Base-by-base conservation (phyloP, 2,329 filamentous ascomycete species). In the Cercospora sojina region DNA sequence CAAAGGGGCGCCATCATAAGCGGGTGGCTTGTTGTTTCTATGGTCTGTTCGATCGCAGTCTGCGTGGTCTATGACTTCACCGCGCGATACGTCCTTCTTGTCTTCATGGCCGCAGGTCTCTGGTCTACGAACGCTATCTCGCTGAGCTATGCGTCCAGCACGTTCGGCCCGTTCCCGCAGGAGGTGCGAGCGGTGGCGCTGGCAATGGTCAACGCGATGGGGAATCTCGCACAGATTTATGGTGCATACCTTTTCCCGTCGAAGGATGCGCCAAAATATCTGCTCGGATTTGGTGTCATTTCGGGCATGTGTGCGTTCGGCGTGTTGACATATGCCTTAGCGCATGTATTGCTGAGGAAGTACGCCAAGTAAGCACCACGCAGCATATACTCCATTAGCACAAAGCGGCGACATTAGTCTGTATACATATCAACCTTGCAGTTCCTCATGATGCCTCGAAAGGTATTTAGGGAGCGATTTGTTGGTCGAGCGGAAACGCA, bases 91-190 rank as follows among this genome's bases (percentile, higher is more conserved):
- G 83, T 79, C 0, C 77, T 87, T 1, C 79, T 87, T 0, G 83
- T 86, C 1, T 77, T 87, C 64, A 85, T 86, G 83, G 84, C 84
- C 0, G 81, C 83, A 1, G 85, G 84, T 0, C 77, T 87, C 0
- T 86, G 83, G 84, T 78, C 82, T 0, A 81, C 82, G 1, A 86
- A 87, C 70, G 84, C 81, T 0, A 78, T 83, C 2, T 79, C 81
- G 0, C 77, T 87, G 18, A 80, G 83, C 0, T 87, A 83, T 64
- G 83, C 83, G 0, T 83, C 83, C 3, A 82, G 83, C 0, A 83
- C 83, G 0, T 86, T 87, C 70, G 80, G 80, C 1, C 73, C 77
- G 18, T 82, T 86, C 80, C 73, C 73, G 5, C 74, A 71, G 16
- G 73, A 72, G 13, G 75, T 73, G 55, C 68, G 74, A 62, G 72